phyloP scores from a whole-genome alignment of 148 eudicot genomes.

The Nepenthes mirabilis region DNA sequence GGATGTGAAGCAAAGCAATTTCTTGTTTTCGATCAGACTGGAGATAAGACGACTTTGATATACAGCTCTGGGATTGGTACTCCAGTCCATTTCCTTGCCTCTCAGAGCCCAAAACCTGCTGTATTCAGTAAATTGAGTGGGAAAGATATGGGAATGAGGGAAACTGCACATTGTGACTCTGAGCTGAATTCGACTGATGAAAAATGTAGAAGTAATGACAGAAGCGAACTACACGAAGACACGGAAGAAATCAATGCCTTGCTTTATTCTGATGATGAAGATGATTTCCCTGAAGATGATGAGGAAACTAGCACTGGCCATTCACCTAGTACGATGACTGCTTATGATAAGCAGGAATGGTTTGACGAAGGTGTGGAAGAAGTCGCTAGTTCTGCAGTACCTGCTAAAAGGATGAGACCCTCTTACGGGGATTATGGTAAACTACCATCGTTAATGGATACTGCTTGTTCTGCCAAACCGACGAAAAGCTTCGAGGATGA shows the following conservation, averaged over 20 bases:
- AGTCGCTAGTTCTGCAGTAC: conserved; percentile 47
- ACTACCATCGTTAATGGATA: conserved; percentile 20
- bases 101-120: conserved; percentile 25
- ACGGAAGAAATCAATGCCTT: conserved; percentile 80
- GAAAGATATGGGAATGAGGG: conserved; percentile 11
- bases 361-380: conserved; percentile 42
- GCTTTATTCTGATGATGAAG: conserved; percentile 73
- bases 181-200: conserved; percentile 28
- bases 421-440: conserved; percentile 15
- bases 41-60: conserved; percentile 65
- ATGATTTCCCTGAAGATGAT: conserved; percentile 38
- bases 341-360: conserved; percentile 24
- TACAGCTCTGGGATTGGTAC: conserved; percentile 38
- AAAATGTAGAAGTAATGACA: conserved; percentile 15
- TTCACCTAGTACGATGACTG: conserved; percentile 68
- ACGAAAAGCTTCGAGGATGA: conserved; percentile 19
- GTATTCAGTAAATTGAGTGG: conserved; percentile 6
- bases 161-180: conserved; percentile 8
- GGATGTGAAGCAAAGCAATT: conserved; percentile 43
- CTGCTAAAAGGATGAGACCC: conserved; percentile 41
- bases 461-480: conserved; percentile 20
- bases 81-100: conserved; percentile 19
- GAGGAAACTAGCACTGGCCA: conserved; percentile 84
- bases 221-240: conserved; percentile 68
- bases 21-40: conserved; percentile 86